Evolutionary conservation across 768 basidiomycete genomes (phyloP), one percentile per base, ranked within the genome.

Genomic region (Gloeopeniophorella convolvens): DNA sequence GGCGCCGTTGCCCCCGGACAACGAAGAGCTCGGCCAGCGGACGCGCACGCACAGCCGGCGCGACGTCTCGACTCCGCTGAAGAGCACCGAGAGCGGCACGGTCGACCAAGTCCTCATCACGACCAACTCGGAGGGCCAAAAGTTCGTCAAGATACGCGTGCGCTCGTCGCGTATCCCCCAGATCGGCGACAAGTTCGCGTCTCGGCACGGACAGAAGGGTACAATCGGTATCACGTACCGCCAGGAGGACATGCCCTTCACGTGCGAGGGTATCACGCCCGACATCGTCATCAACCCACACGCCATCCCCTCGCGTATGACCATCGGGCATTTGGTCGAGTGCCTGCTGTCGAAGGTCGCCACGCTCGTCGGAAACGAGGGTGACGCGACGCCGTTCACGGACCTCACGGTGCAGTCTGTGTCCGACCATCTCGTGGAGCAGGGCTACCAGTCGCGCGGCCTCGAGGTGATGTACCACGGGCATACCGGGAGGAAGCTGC

Each of bases 191-290:
- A 99, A 99, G 70, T 99, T 99, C 59, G 96, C 96, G 2, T 99
- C 96, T 40, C 89, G 96, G 63, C 96, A 99, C 63, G 96, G 96
- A 62, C 96, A 99, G 71, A 99, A 99, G 74, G 96, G 96, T 68
- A 99, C 96, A 9, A 95, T 98, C 56, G 96, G 96, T 70, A 96
- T 99, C 68, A 97, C 95, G 0, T 99, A 99, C 65, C 90, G 96
- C 44, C 96, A 98, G 67, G 96, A 99, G 67, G 96, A 99, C 65
- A 98, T 99, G 96, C 96, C 96, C 26, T 99, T 98, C 73, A 95
- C 93, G 3, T 83, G 85, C 2, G 93, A 98, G 64, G 96, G 96
- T 51, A 91, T 97, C 60, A 89, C 89, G 1, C 96, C 96, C 9
- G 96, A 99, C 66, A 77, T 99, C 61, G 79, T 99, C 71, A 99